Base-by-base conservation (phyloP, 164 flowering plant genomes). In the Platanus orientalis region DNA sequence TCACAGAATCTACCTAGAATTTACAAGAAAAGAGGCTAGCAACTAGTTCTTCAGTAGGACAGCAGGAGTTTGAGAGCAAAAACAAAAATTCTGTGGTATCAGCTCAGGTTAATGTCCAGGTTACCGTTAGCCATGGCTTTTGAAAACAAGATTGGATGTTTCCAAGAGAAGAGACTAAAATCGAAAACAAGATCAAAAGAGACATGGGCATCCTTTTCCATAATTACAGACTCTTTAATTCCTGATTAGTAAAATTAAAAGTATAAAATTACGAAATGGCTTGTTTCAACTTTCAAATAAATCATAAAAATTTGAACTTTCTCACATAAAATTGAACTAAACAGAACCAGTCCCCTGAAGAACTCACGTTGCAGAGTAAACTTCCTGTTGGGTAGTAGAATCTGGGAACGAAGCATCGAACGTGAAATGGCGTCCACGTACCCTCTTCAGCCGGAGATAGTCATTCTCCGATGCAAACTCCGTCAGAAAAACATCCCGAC, bases 321-420 rank as follows among this genome's bases (percentile, higher is more conserved):
- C n/a, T n/a, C n/a, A n/a, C n/a, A n/a, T n/a, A n/a, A n/a, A n/a
- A n/a, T n/a, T n/a, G n/a, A n/a, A n/a, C n/a, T n/a, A n/a, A n/a
- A n/a, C n/a, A n/a, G n/a, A n/a, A n/a, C n/a, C n/a, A n/a, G n/a
- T n/a, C n/a, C 36, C 26, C 23, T 16, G 58, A 40, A 40, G n/a
- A 39, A 80, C 94, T 83, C 69, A 92, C 98, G 98, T 82, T 3
- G 89, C 82, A 54, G 88, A 73, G 58, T 92, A 92, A 64, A 92
- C 95, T 62, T 92, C 94, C 7, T 73, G 84, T 57, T 92, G 98
- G 52, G 79, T 69, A 57, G 98, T 66, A 0, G 87, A 68, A 62
- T 92, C 98, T 0, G 96, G 88, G 54, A 92, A 92, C 0, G 92
- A 74, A 45, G 96, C 81, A 73, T 92, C 96, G 40, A 89, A 92